These are phyloP conservation scores for Afroboletus lepidellus DNA, from an alignment of 1,284 basidiomycete species.

Conservation along the genomic window DNA sequence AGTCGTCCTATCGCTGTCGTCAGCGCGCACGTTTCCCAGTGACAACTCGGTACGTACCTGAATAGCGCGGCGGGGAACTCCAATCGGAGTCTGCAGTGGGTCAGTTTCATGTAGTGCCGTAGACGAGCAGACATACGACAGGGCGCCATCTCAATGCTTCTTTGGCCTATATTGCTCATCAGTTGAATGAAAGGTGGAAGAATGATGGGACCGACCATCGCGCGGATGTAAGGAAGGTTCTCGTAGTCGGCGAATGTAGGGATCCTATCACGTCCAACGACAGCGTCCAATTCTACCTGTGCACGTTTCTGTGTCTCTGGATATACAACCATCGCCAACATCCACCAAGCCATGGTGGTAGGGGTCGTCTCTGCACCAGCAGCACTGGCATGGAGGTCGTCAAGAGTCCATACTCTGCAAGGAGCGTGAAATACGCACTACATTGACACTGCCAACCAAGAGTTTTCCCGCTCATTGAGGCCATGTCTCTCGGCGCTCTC, in stretches of 20 bases:
- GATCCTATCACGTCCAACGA: slow-evolving; percentile 29
- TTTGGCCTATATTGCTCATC: background rate
- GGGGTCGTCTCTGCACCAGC: slow-evolving; percentile 7
- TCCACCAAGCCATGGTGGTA: slow-evolving; percentile 27
- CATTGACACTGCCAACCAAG: background rate
- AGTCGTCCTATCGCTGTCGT: slow-evolving; percentile 2
- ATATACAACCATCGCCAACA: slow-evolving; percentile 39
- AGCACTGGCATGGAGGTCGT: background rate
- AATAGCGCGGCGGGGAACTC: slow-evolving; percentile 1
- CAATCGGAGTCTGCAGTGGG: background rate
- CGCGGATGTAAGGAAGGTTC: slow-evolving; percentile 7
- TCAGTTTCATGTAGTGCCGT: background rate
- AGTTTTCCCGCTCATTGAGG: background rate
- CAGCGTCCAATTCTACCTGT: slow-evolving; percentile 38
- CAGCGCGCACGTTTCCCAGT: background rate
- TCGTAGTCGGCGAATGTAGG: slow-evolving; percentile 6
- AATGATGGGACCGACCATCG: background rate
- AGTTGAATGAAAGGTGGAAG: background rate
- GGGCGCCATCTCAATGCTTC: slow-evolving; percentile 9
- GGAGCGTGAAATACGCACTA: background rate
- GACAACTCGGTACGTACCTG: background rate
- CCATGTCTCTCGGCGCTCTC: slow-evolving; percentile 7
- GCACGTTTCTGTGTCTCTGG: slow-evolving; percentile 39
- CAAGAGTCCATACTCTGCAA: background rate
- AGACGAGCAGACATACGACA: background rate